A percentile compares a stretch with the other conserved stretches of the same genome.
Evolutionary conservation across 192 early-diverging fungal genomes (phyloP).

Genomic region (Backusella westeae): DNA sequence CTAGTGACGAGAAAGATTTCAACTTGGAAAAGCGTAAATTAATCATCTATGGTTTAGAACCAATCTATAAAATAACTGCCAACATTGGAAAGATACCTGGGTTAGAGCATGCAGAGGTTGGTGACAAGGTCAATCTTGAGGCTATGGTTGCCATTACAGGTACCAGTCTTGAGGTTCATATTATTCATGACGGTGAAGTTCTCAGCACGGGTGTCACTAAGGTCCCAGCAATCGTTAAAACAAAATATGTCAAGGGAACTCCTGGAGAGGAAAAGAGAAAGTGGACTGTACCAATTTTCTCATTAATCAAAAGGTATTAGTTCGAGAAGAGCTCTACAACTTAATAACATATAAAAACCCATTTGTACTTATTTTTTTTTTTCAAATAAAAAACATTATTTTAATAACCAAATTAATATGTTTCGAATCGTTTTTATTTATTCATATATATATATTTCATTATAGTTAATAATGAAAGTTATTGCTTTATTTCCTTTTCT

Average conservation of each 20-base stretch:
- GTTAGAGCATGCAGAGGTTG: not conserved
- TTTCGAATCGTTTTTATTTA: not conserved
- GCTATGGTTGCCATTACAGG: not conserved
- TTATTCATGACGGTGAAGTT: not conserved
- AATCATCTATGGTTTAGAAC: not conserved
- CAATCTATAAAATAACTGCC: not conserved
- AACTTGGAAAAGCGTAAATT: not conserved
- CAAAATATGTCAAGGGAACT: not conserved
- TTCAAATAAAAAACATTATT: not conserved
- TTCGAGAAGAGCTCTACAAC: not conserved
- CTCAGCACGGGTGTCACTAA: not conserved
- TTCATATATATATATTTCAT: not conserved
- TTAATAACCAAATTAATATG: not conserved
- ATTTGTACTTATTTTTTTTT: not conserved
- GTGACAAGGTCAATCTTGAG: not conserved
- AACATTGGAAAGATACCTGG: not conserved
- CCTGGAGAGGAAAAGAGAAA: not conserved
- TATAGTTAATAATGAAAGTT: not conserved
- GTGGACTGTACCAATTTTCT: not conserved
- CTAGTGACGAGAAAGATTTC: not conserved
- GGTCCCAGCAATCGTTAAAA: not conserved
- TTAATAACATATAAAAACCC: not conserved
- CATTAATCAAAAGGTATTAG: not conserved
- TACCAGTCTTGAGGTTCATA: not conserved
- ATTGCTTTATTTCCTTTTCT: constrained; percentile 1